A percentile compares a stretch with the other conserved stretches of the same genome.
Evolutionary conservation across 2,329 filamentous ascomycete genomes (phyloP).

Genomic region (Lasiodiplodia theobromae): DNA sequence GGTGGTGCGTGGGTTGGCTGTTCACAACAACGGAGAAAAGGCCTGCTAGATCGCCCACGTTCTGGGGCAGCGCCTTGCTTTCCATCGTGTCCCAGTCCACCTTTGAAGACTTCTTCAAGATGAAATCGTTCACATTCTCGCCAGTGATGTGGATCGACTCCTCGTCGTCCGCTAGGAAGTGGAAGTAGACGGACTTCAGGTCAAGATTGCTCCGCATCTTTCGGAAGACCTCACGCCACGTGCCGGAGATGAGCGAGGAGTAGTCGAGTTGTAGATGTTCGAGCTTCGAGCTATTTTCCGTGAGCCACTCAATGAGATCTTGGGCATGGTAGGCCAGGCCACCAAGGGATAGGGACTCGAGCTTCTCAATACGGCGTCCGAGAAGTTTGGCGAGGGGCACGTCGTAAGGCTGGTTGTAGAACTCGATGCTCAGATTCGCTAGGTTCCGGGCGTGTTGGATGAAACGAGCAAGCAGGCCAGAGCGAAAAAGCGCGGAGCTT

Average conservation of each 20-base stretch:
- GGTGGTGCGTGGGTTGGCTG: background rate
- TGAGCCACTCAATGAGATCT: constrained; percentile 17
- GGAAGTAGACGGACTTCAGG: constrained; percentile 17
- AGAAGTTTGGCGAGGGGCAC: constrained; percentile 10
- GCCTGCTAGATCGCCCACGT: constrained; percentile 14
- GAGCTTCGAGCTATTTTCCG: background rate
- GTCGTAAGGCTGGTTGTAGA: constrained; percentile 3
- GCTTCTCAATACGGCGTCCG: constrained; percentile 16
- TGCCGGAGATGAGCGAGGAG: constrained; percentile 8
- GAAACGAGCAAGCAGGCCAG: constrained; percentile 6
- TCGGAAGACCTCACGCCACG: constrained; percentile 17
- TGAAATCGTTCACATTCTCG: constrained; percentile 20
- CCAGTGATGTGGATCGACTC: constrained; percentile 19
- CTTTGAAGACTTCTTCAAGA: constrained; percentile 9
- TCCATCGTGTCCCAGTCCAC: constrained; percentile 26
- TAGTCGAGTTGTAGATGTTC: constrained; percentile 19
- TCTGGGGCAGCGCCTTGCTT: constrained; percentile 4
- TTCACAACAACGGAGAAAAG: constrained; percentile 15
- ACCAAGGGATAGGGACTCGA: constrained; percentile 6
- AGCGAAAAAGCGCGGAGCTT: background rate
- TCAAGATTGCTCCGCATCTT: constrained; percentile 16
- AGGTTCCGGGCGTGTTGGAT: constrained; percentile 4
- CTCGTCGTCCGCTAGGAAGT: constrained; percentile 14
- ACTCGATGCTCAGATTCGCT: constrained; percentile 2
- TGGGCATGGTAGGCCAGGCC: constrained; percentile 13